Base-by-base conservation (phyloP, 2,329 filamentous ascomycete genomes). In the Truncatella angustata region DNA sequence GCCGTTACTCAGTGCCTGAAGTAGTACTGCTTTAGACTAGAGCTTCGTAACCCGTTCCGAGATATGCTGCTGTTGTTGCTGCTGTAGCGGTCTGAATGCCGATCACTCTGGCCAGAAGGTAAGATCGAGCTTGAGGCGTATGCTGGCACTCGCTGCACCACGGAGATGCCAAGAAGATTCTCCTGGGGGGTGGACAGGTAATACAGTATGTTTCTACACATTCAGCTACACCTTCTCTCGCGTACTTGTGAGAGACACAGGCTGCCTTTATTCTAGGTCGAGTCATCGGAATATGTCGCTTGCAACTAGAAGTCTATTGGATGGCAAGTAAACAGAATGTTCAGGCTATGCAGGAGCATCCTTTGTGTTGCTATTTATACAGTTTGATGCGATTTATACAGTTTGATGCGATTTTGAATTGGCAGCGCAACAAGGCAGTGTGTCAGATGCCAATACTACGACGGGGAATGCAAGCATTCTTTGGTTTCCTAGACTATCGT, bases 291-390 rank as follows among this genome's bases (percentile, higher is more conserved):
- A 20, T 11, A 18, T 11, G 24, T 21, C 18, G 9, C 37, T 40
- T 11, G 24, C 10, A 20, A 40, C 21, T 12, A 11, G 18, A 21
- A 21, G 37, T 40, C 37, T 18, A 10, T 40, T 21, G 24, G 24
- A 40, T 18, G 7, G 18, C 18, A 40, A 40, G 18, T 12, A 28
- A 44, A 14, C 16, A n/a, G 24, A 16, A 23, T 21, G 18, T 40
- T 16, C 24, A 24, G 40, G 40, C 40, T 26, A 44, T 20, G n/a
- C 36, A 44, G 20, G 40, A 14, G 11, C 20, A n/a, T 44, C 40
- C 40, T 44, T 32, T 32, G 21, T 12, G 40, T 26, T 44, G 23
- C 40, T 44, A 44, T 44, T 44, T 26, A 44, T 44, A 44, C 16
- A 44, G 40, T 28, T 14, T 9, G 4, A 23, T 18, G 24, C 21